Conservation (phyloP, 2,329 filamentous ascomycete genomes). For the Metarhizium humberi region DNA sequence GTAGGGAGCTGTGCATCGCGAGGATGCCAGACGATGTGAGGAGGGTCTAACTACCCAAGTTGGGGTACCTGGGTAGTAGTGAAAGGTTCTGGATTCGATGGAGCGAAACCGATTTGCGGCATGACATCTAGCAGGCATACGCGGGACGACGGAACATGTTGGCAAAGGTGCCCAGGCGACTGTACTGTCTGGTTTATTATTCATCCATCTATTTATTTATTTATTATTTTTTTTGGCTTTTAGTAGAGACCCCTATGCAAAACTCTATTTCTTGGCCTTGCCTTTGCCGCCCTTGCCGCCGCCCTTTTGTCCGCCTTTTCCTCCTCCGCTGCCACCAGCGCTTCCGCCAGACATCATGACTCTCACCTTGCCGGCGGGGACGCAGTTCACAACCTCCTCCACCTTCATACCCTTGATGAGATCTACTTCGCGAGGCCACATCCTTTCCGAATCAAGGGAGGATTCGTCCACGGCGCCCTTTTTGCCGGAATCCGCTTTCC, state of each 20-base stretch:
- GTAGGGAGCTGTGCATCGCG: slow-evolving; percentile 56
- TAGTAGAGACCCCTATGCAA: neutral
- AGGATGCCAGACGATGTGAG: slow-evolving; percentile 52
- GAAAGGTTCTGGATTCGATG: slow-evolving; percentile 3
- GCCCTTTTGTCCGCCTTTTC: slow-evolving; percentile 19
- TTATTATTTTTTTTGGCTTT: neutral
- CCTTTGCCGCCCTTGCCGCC: slow-evolving; percentile 30
- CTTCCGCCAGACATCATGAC: slow-evolving; percentile 60
- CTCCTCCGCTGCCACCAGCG: slow-evolving; percentile 30
- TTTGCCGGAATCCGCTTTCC: slow-evolving; percentile 56
- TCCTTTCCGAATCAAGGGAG: slow-evolving; percentile 56
- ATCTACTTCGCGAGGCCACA: slow-evolving; percentile 83
- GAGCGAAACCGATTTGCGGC: neutral
- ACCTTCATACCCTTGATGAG: slow-evolving; percentile 72
- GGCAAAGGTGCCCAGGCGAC: neutral
- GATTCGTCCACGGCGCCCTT: slow-evolving; percentile 53
- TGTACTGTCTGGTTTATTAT: neutral
- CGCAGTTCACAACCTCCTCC: slow-evolving; percentile 69
- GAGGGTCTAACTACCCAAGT: slow-evolving; percentile 25
- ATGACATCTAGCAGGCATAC: neutral
- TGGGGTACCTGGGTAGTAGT: neutral
- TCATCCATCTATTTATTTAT: neutral
- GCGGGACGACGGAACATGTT: neutral
- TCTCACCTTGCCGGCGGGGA: slow-evolving; percentile 72
- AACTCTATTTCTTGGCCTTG: slow-evolving; percentile 27